Evolutionary conservation across 352 stramenopile genomes (phyloP).

Genomic region (Globisporangium abappressorium): DNA sequence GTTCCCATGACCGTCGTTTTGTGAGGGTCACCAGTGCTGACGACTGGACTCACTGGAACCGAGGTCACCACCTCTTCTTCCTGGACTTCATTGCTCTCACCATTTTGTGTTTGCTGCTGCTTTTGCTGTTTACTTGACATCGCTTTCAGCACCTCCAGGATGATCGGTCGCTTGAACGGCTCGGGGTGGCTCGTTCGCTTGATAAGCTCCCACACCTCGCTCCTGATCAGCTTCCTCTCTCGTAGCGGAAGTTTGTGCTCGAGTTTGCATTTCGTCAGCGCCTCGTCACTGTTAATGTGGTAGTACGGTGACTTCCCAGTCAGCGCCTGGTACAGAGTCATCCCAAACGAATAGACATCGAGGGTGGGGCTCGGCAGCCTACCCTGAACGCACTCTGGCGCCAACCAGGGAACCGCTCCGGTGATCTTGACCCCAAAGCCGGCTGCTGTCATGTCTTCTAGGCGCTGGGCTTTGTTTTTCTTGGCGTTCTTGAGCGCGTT

Average conservation of each 20-base stretch:
- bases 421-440: slow-evolving; percentile 12
- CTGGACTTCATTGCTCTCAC: not conserved
- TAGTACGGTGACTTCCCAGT: slow-evolving; percentile 12
- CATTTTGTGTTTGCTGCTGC: not conserved
- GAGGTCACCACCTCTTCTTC: not conserved
- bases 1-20: not conserved
- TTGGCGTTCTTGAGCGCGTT: slow-evolving; percentile 7
- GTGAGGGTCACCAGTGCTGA: not conserved
- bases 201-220: slow-evolving; percentile 5
- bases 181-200: not conserved
- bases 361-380: slow-evolving; percentile 14
- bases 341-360: slow-evolving; percentile 24
- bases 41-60: not conserved
- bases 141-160: slow-evolving; percentile 2
- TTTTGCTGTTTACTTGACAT: not conserved
- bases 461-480: not conserved
- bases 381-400: slow-evolving; percentile 19
- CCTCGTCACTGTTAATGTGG: slow-evolving; percentile 3
- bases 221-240: not conserved
- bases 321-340: slow-evolving; percentile 21
- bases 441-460: not conserved
- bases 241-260: not conserved
- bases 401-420: slow-evolving; percentile 7
- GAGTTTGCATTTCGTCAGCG: slow-evolving; percentile 1
- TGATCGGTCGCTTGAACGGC: not conserved